Evolutionary conservation across 805 yeast genomes (phyloP).

Genomic region (Huiozyma naganishii): DNA sequence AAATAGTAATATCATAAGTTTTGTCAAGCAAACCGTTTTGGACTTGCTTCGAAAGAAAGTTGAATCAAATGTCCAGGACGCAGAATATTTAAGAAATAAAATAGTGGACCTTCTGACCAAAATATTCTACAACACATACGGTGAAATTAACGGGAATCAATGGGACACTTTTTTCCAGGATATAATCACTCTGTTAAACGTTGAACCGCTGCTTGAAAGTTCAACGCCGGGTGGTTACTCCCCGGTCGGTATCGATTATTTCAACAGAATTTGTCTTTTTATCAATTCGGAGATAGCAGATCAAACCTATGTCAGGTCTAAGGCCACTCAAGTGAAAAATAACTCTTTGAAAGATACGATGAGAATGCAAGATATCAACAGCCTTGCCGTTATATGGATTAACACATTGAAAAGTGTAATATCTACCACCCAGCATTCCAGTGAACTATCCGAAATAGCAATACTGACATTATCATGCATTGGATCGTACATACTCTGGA

Average conservation of each 20-base stretch:
- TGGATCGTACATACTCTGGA: slow-evolving; percentile 89
- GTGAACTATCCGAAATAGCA: slow-evolving; percentile 14
- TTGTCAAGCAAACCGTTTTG: slow-evolving; percentile 17
- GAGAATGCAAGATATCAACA: slow-evolving; percentile 62
- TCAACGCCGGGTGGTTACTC: slow-evolving; percentile 15
- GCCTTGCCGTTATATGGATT: slow-evolving; percentile 59
- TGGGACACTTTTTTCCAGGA: slow-evolving; percentile 27
- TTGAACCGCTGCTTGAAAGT: slow-evolving; percentile 10
- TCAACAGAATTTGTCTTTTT: slow-evolving; percentile 57
- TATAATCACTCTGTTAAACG: slow-evolving; percentile 15
- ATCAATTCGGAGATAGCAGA: slow-evolving; percentile 93
- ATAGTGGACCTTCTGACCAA: slow-evolving; percentile 25
- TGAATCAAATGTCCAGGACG: slow-evolving; percentile 12
- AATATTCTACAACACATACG: slow-evolving; percentile 25
- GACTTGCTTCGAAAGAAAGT: slow-evolving; percentile 17
- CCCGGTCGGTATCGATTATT: slow-evolving; percentile 52
- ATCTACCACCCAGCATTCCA: slow-evolving; percentile 9
- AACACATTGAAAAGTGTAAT: slow-evolving; percentile 24
- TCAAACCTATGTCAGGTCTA: slow-evolving; percentile 65
- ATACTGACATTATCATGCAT: slow-evolving; percentile 42
- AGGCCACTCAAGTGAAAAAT: slow-evolving; percentile 52
- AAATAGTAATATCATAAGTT: slow-evolving; percentile 5
- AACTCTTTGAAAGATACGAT: slow-evolving; percentile 71
- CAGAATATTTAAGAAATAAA: slow-evolving; percentile 27
- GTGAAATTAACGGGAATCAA: slow-evolving; percentile 20